Percentiles rank a stretch among this genome's conserved stretches.
Conservation (phyloP, 352 stramenopile species). For the Phytophthora palmivora region DNA sequence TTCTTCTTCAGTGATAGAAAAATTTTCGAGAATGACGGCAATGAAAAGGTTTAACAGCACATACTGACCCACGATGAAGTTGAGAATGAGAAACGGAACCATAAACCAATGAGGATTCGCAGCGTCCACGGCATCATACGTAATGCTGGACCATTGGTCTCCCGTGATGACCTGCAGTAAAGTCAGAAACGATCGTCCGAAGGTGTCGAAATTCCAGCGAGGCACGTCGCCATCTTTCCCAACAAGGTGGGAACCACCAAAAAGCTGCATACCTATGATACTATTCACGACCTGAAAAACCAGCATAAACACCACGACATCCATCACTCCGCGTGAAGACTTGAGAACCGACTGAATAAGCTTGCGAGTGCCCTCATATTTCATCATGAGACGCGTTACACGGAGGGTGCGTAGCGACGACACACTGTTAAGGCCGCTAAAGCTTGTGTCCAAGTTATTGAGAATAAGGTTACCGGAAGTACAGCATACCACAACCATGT, state of each 20-base stretch:
- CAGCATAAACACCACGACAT: constrained; percentile 79
- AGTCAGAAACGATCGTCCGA: constrained; percentile 73
- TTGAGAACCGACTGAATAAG: constrained; percentile 82
- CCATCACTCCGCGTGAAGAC: constrained; percentile 78
- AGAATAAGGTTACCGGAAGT: constrained; percentile 77
- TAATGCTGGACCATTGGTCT: constrained; percentile 80
- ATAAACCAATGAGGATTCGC: constrained; percentile 72
- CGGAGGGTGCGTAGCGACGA: constrained; percentile 78
- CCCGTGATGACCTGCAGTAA: constrained; percentile 82
- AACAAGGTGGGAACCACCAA: constrained; percentile 59
- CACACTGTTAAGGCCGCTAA: constrained; percentile 68
- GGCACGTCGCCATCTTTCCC: constrained; percentile 49
- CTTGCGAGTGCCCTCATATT: constrained; percentile 81
- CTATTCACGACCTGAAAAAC: constrained; percentile 82
- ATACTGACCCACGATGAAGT: constrained; percentile 82
- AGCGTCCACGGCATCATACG: constrained; percentile 77
- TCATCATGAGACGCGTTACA: constrained; percentile 80
- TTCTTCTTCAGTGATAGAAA: constrained; percentile 82
- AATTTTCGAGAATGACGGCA: constrained; percentile 86
- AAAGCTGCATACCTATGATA: constrained; percentile 83
- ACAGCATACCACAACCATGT: constrained; percentile 75
- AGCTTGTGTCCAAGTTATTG: constrained; percentile 61
- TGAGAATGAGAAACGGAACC: constrained; percentile 77
- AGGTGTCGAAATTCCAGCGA: constrained; percentile 86
- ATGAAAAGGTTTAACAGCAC: constrained; percentile 87